Conservation (phyloP, 345 rosid genomes). For the Psidium guajava region DNA sequence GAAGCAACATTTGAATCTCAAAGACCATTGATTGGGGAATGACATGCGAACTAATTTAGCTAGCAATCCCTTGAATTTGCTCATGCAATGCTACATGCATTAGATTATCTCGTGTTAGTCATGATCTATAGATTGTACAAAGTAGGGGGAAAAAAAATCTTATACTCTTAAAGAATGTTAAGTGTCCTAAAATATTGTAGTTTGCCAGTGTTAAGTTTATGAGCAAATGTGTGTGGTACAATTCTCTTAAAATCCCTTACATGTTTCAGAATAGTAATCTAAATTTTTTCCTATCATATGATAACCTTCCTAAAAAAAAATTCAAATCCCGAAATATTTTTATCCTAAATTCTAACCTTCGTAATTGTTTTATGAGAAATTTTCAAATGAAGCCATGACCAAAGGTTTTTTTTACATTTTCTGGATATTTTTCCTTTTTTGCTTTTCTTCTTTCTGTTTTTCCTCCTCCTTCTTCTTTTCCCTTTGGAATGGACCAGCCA, state of each 20-base stretch:
- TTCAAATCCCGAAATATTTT: not conserved
- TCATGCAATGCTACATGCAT: not conserved
- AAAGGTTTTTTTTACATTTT: too few relatives aligned
- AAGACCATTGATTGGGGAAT: too few relatives aligned
- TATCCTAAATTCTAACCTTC: not conserved
- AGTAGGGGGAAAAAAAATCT: not conserved
- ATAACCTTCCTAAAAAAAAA: not conserved
- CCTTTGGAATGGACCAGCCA: too few relatives aligned
- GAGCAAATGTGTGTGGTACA: not conserved
- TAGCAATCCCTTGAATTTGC: too few relatives aligned
- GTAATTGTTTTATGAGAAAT: not conserved
- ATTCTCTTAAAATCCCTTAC: not conserved
- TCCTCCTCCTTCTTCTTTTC: too few relatives aligned
- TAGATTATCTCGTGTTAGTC: not conserved
- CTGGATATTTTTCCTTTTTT: too few relatives aligned
- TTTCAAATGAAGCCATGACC: too few relatives aligned
- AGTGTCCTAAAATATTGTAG: not conserved
- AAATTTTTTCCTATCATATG: not conserved
- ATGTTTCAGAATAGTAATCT: not conserved
- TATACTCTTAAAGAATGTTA: not conserved
- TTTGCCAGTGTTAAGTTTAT: not conserved
- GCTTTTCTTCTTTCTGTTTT: too few relatives aligned
- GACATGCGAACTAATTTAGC: too few relatives aligned
- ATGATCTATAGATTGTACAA: not conserved
- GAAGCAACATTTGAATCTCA: too few relatives aligned